Base-by-base conservation (phyloP, 805 yeast genomes). In the Pichia nanzhaoensis region DNA sequence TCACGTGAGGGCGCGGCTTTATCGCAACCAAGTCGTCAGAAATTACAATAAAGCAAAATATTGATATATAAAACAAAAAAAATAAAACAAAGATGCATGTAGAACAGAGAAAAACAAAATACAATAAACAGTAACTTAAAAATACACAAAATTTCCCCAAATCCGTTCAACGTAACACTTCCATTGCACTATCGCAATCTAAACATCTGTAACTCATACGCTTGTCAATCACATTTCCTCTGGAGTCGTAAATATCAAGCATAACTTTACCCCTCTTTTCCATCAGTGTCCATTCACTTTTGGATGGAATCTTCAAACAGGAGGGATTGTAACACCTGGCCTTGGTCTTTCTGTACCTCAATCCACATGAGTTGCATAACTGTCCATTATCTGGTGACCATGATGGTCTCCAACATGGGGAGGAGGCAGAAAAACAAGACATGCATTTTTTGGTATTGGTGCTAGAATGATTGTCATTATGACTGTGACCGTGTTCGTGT, bases 391-490 rank as follows among this genome's bases (percentile, higher is more conserved):
- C 71, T 22, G 80, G 71, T 3, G 91, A 81, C 99, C 99, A 91
- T 5, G 95, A 84, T 1, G 99, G 99, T 60, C 99, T 77, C 99
- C 99, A 91, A 65, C 99, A 91, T 4, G 99, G 99, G 5, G 95
- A 85, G 55, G 85, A 93, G 45, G 81, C 83, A 1, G 93, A 79
- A 6, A 89, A 88, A 66, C 99, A 91, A 5, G 96, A 87, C 24
- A 91, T 80, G 60, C 99, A 91, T 43, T 74, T 75, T 53, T 95
- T 73, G 6, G 34, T 14, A 28, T 24, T 27, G 30, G 41, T 41
- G 17, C 12, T 24, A 21, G 13, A 22, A 35, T 44, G 45, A 27
- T 18, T 18, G n/a, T 21, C n/a, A 14, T 18, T 24, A 32, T 4
- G 19, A 21, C 22, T 33, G 13, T 41, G 32, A 16, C 8, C 17